These are phyloP conservation scores for Mycena capillaripes DNA, from an alignment of 768 basidiomycete species.

Conservation along the genomic window DNA sequence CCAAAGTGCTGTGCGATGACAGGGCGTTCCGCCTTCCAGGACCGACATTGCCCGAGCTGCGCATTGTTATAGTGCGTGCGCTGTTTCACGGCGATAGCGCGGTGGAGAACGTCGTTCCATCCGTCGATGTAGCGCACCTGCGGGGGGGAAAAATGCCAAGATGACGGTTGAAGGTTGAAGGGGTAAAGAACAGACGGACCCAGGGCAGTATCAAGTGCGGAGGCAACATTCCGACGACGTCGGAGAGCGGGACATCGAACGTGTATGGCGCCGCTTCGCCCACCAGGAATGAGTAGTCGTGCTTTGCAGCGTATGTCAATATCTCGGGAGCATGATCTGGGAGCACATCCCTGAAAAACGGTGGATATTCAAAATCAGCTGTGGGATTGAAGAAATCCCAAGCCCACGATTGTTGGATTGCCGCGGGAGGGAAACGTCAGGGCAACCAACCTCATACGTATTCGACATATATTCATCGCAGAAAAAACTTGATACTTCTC, in stretches of 20 bases:
- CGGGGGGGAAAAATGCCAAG: no score
- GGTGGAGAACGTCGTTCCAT: slow-evolving; percentile 22
- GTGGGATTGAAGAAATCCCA: not conserved
- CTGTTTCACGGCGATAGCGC: slow-evolving; percentile 13
- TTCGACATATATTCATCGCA: slow-evolving; percentile 44
- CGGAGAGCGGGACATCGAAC: slow-evolving; percentile 34
- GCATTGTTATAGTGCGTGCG: not conserved
- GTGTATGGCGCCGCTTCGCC: slow-evolving; percentile 38
- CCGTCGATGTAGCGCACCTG: slow-evolving; percentile 29
- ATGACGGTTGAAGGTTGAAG: no score
- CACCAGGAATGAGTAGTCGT: slow-evolving; percentile 42
- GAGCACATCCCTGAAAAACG: slow-evolving; percentile 1
- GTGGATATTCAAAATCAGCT: no score
- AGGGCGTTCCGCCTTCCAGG: slow-evolving; percentile 23
- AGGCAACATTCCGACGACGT: slow-evolving; percentile 39
- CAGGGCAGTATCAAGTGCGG: slow-evolving; percentile 40
- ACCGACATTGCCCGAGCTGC: not conserved
- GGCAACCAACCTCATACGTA: slow-evolving; percentile 42
- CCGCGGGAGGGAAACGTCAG: not conserved
- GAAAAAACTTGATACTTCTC: slow-evolving; percentile 50
- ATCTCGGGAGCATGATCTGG: slow-evolving; percentile 39
- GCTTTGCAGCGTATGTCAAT: slow-evolving; percentile 43
- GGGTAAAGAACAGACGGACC: no score
- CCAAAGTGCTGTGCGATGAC: slow-evolving; percentile 28
- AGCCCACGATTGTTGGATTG: not conserved